Evolutionary conservation across 1,284 basidiomycete genomes (phyloP).

Genomic region (Sanghuangporus weigelae): DNA sequence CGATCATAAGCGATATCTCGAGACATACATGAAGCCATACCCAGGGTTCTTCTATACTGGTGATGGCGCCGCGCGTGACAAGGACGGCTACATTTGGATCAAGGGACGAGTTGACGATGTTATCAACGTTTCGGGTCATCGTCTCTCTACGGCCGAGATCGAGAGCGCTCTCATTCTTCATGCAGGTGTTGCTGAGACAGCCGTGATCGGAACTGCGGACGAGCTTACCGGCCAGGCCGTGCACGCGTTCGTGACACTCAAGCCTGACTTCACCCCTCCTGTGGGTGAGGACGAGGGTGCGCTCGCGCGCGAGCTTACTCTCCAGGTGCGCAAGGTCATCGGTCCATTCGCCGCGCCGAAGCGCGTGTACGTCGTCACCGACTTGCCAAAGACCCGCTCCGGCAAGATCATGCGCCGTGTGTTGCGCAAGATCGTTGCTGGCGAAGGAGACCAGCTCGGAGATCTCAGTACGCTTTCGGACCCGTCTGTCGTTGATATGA

Average conservation of each 20-base stretch:
- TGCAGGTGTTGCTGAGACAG: constrained; percentile 93
- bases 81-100: constrained; percentile 98
- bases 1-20: constrained; percentile 89
- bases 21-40: constrained; percentile 95
- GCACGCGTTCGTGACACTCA: constrained; percentile 79
- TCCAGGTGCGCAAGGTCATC: constrained; percentile 95
- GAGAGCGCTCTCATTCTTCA: constrained; percentile 94
- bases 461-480: constrained; percentile 91
- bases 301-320: constrained; percentile 83
- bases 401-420: constrained; percentile 96
- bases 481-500: constrained; percentile 74
- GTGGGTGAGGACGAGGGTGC: constrained; percentile 63
- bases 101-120: constrained; percentile 96
- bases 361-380: constrained; percentile 81
- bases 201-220: constrained; percentile 86
- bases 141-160: constrained; percentile 96
- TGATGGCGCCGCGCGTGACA: constrained; percentile 91
- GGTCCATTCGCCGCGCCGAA: constrained; percentile 95
- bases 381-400: constrained; percentile 95
- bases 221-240: constrained; percentile 89
- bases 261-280: constrained; percentile 78
- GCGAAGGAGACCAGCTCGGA: constrained; percentile 90
- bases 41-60: constrained; percentile 93
- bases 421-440: constrained; percentile 91
- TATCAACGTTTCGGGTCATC: constrained; percentile 94